Percentiles rank a stretch among this genome's conserved stretches.
Evolutionary conservation across 2,329 filamentous ascomycete genomes (phyloP).

Genomic region (Trichoderma afroharzianum): DNA sequence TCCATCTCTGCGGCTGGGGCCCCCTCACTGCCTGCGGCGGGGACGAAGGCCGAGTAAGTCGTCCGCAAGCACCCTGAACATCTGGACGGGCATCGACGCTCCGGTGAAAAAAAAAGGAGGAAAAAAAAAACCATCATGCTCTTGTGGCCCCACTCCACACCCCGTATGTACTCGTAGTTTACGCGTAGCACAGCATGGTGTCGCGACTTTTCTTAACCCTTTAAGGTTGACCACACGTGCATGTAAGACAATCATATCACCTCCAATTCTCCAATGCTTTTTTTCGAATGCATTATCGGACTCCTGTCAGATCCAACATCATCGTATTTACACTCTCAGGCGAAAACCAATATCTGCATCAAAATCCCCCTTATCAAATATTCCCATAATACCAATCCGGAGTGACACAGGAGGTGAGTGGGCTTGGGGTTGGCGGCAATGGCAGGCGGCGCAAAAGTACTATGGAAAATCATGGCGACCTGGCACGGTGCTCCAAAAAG

Average conservation of each 20-base stretch:
- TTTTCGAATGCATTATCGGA: too few species aligned
- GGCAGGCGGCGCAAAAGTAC: constrained; percentile 46
- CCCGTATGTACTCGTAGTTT: neutral
- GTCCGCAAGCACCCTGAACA: neutral
- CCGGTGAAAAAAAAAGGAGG: too few species aligned
- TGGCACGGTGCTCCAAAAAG: constrained; percentile 44
- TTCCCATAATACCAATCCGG: constrained; percentile 58
- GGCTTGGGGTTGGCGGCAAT: constrained; percentile 50
- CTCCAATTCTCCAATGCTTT: neutral
- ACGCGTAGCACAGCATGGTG: neutral
- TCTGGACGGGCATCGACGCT: too few species aligned
- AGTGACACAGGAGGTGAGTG: constrained; percentile 43
- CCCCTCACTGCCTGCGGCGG: too few species aligned
- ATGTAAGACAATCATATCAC: neutral
- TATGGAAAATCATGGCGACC: constrained; percentile 49
- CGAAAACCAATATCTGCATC: neutral
- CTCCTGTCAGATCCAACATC: too few species aligned
- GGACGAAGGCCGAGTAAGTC: neutral
- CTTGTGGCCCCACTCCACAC: constrained; percentile 20
- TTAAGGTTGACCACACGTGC: neutral
- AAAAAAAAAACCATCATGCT: constrained; percentile 3
- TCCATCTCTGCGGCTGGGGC: too few species aligned
- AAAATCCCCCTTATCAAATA: constrained; percentile 68
- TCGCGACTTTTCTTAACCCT: neutral
- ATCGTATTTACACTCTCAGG: neutral